phyloP scores from a whole-genome alignment of 176 grass and related monocot species.

The Rhynchospora tenuis region DNA sequence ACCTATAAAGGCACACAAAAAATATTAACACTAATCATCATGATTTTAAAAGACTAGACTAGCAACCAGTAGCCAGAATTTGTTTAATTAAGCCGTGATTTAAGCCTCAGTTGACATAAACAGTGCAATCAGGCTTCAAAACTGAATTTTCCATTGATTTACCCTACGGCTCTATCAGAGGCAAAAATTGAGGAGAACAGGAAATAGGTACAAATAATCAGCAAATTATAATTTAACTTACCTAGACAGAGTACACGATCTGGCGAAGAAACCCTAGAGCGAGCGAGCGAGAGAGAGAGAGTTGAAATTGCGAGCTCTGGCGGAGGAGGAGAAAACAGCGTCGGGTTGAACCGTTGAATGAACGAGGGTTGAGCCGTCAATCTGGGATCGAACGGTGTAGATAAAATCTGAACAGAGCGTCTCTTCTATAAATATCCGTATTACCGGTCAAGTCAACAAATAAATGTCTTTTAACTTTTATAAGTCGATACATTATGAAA shows the following conservation, averaged over 20 bases:
- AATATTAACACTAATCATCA: not conserved
- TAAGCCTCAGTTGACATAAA: not conserved
- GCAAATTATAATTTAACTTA: not conserved
- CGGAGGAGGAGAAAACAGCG: not conserved
- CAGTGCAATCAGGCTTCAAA: not conserved
- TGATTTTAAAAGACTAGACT: too few species aligned
- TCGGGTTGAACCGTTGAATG: too few species aligned
- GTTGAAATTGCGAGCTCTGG: not conserved
- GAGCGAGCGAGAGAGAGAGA: not conserved
- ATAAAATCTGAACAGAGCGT: not conserved
- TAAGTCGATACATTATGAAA: too few species aligned
- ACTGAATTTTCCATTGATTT: not conserved
- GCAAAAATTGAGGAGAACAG: not conserved
- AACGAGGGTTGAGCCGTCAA: not conserved
- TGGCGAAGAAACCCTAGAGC: constrained; percentile 28
- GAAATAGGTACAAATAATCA: not conserved
- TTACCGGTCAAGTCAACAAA: not conserved
- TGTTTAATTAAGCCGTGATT: not conserved
- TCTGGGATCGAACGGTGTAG: not conserved
- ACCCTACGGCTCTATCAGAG: not conserved
- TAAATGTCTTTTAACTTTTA: too few species aligned
- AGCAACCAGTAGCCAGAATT: not conserved
- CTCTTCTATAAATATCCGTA: not conserved
- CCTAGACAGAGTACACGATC: constrained; percentile 9
- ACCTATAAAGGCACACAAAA: not conserved